Evolutionary conservation across 805 yeast species (phyloP), one percentile per base, ranked within the genome.

Genomic region (Yarrowia keelungensis): DNA sequence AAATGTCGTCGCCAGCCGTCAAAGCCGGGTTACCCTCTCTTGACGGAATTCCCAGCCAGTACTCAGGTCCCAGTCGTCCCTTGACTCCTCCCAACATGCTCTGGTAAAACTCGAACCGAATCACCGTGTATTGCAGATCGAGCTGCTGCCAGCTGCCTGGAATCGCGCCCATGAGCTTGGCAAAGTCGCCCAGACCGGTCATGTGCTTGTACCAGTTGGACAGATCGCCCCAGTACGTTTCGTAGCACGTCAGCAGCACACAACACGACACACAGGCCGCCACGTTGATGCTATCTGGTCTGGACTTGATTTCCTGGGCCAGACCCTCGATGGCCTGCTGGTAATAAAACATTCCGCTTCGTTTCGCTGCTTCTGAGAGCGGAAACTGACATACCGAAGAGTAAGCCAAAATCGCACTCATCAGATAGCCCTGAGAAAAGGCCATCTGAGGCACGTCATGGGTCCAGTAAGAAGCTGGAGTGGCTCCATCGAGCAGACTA

Each of bases 151-250:
- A 35, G 38, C 32, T 38, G 10, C 45, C 67, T 12, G 43, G 56
- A 39, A 47, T 62, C 46, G 56, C 19, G 8, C 56, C 56, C 67
- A 62, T 47, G 39, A 62, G 67, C 39, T 62, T 62, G 14, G 67
- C 67, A 62, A 62, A 62, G 56, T 62, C 56, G 19, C 56, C 54
- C 14, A 62, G 39, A n/a, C 67, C 67, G 2, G 56, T 16, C 67
- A 62, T 62, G 47, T 62, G 67, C 38, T 49, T 62, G 47, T 62
- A 62, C 67, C 67, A 62, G 47, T 62, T 62, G 46, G 67, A 39
- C 38, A 62, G 38, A 22, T 62, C 56, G 38, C 67, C 67, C 67
- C 67, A 62, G 47, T 62, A 62, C 15, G 67, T 62, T 22, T 62
- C 67, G 16, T 62, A 62, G 39, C 67, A 62, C 5, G 67, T 62